Conservation (phyloP, 305 asterid genomes). For the Fraxinus sp. region DNA sequence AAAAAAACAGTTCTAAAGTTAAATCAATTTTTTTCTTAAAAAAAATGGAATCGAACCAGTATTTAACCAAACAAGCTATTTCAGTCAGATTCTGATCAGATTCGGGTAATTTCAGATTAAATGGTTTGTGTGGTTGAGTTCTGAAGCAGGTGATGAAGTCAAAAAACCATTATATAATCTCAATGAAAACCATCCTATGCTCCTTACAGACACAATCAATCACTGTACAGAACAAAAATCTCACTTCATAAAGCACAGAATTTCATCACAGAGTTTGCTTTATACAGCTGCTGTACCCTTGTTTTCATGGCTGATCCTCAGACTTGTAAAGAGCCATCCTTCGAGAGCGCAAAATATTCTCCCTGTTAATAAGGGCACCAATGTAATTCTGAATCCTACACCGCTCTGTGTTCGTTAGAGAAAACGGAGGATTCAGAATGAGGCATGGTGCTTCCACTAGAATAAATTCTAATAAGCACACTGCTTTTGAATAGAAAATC, state of each 20-base stretch:
- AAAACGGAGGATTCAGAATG: constrained; percentile 80
- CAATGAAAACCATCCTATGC: not conserved
- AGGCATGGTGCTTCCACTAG: constrained; percentile 84
- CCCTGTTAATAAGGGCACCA: constrained; percentile 61
- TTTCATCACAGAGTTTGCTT: constrained; percentile 13
- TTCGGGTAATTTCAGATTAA: not conserved
- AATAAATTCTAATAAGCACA: constrained; percentile 52
- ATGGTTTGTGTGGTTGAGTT: not conserved
- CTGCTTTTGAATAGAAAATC: constrained; percentile 71
- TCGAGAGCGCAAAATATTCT: constrained; percentile 61
- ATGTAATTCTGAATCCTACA: constrained; percentile 71
- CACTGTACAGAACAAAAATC: constrained; percentile 43
- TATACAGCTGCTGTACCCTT: constrained; percentile 8
- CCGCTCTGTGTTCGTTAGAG: constrained; percentile 72
- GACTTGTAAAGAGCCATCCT: constrained; percentile 60
- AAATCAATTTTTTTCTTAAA: too few species aligned
- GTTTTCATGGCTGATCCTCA: constrained; percentile 43
- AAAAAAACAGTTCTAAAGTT: not conserved
- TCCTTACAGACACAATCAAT: constrained; percentile 30
- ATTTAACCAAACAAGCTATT: too few species aligned
- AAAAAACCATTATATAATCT: not conserved
- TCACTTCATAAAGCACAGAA: constrained; percentile 31
- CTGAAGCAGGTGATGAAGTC: not conserved
- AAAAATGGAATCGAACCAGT: not conserved
- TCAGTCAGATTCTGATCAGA: not conserved